Conservation (phyloP, 352 stramenopile genomes). For the Globisporangium recalcitrans region DNA sequence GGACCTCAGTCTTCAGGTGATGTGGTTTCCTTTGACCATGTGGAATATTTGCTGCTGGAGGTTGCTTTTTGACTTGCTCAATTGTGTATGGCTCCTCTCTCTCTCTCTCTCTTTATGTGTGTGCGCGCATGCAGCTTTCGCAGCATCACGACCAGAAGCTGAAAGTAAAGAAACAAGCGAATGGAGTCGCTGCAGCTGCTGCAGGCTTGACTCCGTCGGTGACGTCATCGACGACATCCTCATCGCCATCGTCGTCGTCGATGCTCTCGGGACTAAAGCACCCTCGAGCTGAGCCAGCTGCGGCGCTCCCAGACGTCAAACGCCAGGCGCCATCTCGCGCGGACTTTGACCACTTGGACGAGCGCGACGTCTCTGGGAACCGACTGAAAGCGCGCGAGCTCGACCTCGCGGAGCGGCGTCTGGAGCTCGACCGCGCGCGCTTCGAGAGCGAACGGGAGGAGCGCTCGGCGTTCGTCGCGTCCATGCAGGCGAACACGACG, state of each 20-base stretch:
- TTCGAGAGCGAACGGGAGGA: conserved; percentile 15
- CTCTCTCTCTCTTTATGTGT: too few relatives aligned
- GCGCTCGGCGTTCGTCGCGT: conserved; percentile 5
- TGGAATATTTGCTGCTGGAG: too few relatives aligned
- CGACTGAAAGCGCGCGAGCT: conserved; percentile 10
- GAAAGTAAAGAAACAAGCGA: conserved; percentile 10
- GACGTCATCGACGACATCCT: background rate
- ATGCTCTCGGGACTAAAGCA: background rate
- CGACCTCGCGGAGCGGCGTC: conserved; percentile 9
- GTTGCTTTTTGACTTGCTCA: too few relatives aligned
- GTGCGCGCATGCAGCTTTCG: conserved; percentile 6
- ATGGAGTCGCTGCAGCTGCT: background rate
- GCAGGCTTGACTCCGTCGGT: background rate
- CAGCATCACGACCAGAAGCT: conserved; percentile 15
- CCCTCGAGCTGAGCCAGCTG: background rate
- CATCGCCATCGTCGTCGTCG: background rate
- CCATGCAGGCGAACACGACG: conserved; percentile 14
- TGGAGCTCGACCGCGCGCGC: conserved; percentile 12
- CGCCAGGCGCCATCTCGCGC: background rate
- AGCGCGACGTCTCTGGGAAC: conserved; percentile 1
- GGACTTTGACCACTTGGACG: conserved; percentile 1
- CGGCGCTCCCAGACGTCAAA: conserved; percentile 3
- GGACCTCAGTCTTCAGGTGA: conserved; percentile 14
- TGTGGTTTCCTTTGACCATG: background rate
- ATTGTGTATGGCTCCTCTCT: background rate